Evolutionary conservation across 2,329 filamentous ascomycete genomes (phyloP).

Genomic region (Fusarium torreyae): DNA sequence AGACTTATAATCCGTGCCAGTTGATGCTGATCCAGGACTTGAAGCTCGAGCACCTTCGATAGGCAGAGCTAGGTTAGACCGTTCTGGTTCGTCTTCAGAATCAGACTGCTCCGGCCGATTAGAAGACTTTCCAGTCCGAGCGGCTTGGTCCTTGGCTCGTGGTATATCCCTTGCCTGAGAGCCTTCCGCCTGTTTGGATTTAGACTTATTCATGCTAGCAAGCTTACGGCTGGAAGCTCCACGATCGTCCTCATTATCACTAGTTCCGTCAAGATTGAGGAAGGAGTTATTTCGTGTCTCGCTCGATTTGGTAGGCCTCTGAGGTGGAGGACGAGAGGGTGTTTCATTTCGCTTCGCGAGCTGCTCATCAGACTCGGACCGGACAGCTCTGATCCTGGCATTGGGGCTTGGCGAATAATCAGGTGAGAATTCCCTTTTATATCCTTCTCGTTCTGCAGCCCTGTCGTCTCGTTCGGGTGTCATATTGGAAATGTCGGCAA

Average conservation of each 20-base stretch:
- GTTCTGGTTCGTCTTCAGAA: constrained; percentile 54
- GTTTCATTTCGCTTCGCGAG: constrained; percentile 49
- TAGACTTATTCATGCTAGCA: constrained; percentile 28
- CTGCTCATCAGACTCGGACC: constrained; percentile 59
- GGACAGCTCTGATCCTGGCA: constrained; percentile 78
- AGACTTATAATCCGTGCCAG: constrained; percentile 59
- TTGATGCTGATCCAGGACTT: constrained; percentile 56
- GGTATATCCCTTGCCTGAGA: constrained; percentile 25
- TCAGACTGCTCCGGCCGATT: constrained; percentile 49
- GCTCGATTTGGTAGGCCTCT: constrained; percentile 49
- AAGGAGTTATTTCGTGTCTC: constrained; percentile 64
- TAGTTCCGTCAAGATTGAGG: constrained; percentile 64
- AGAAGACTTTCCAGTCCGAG: constrained; percentile 49
- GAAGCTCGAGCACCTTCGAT: constrained; percentile 58
- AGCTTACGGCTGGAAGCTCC: constrained; percentile 31
- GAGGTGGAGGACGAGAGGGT: constrained; percentile 55
- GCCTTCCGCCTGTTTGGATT: constrained; percentile 27
- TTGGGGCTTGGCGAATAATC: constrained; percentile 81
- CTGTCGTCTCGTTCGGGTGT: constrained; percentile 33
- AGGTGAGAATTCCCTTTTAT: constrained; percentile 77
- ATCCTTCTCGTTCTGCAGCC: constrained; percentile 51
- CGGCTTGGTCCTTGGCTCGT: constrained; percentile 48
- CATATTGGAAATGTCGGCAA: constrained; percentile 48
- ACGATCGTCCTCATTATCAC: constrained; percentile 62
- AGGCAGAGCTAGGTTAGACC: constrained; percentile 59